Base-by-base conservation (phyloP, 2,329 filamentous ascomycete species). In the Clonostachys byssicola region DNA sequence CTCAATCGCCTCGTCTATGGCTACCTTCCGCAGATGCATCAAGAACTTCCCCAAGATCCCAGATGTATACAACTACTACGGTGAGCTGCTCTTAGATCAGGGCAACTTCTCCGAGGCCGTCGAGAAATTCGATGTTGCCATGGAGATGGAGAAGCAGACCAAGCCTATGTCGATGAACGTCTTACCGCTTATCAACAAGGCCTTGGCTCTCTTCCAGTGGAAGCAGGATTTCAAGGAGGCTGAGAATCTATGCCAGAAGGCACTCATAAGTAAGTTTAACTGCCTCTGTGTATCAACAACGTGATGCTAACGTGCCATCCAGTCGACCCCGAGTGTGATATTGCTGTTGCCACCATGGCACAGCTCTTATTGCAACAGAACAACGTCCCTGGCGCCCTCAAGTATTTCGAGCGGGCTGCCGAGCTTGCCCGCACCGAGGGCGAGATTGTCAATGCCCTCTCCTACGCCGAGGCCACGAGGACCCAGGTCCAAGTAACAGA, bases 31-130 rank as follows among this genome's bases (percentile, higher is more conserved):
- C 58, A 82, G 92, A 53, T 96, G 91, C 70, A 92, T 96, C 68
- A 99, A 97, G 85, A 96, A 96, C 73, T 99, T 99, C 64, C 88
- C 91, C 62, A 89, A 92, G 64, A 89, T 95, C 12, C 92, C 92
- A 6, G 94, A 99, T 63, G 94, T 97, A 39, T 99, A 97, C 80
- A 99, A 99, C 80, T 99, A 99, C 81, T 97, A 96, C 62, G 94
- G 94, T 60, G 94, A 99, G 74, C 80, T 99, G 48, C 80, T 99
- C 49, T 84, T 99, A 46, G 94, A 99, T 75, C 94, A 97, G 75
- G 86, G 90, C 70, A 96, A 96, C 70, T 97, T 86, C 71, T 78
- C 89, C 49, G 92, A 99, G 66, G 94, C 94, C 23, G 91, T 99
- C 53, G 89, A 96, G 73, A 96, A 96, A 73, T 99, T 99, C 61